Percentiles rank a stretch among this genome's conserved stretches.
Evolutionary conservation across 2,329 filamentous ascomycete species (phyloP).

Genomic region (Colletotrichum navitas): DNA sequence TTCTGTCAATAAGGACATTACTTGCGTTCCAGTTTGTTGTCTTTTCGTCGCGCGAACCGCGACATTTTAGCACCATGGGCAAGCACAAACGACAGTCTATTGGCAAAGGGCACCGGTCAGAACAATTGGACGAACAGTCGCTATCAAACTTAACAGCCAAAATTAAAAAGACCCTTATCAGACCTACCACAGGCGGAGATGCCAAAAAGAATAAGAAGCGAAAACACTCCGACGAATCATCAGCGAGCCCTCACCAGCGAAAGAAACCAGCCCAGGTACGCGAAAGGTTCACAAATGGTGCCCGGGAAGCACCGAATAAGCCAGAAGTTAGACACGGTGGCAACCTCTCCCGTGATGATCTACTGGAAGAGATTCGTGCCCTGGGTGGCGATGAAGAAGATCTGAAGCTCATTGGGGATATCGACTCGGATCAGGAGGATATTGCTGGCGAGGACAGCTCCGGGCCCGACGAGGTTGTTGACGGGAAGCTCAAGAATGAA

Average conservation of each 20-base stretch:
- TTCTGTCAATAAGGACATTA: no score
- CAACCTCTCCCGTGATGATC: constrained; percentile 48
- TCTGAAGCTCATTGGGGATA: constrained; percentile 69
- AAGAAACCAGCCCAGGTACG: constrained; percentile 29
- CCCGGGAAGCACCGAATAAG: constrained; percentile 45
- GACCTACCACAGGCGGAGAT: constrained; percentile 56
- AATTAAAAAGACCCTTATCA: constrained; percentile 65
- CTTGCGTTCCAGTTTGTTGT: neutral
- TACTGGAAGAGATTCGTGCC: constrained; percentile 74
- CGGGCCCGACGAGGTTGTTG: neutral
- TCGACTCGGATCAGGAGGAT: constrained; percentile 55
- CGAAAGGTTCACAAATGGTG: constrained; percentile 13
- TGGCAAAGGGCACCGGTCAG: constrained; percentile 10
- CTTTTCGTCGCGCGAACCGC: neutral
- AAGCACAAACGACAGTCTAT: constrained; percentile 28
- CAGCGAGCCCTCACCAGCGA: constrained; percentile 17
- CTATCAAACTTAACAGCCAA: constrained; percentile 67
- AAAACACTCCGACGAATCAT: constrained; percentile 43
- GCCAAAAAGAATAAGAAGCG: constrained; percentile 59
- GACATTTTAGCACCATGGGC: constrained; percentile 15
- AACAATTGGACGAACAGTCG: constrained; percentile 61
- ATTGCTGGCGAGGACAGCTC: neutral
- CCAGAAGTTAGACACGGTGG: constrained; percentile 10
- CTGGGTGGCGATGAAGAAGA: constrained; percentile 76
- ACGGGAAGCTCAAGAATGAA: constrained; percentile 34